phyloP scores from a whole-genome alignment of 2,329 filamentous ascomycete species.

The Gaeumannomyces tritici region DNA sequence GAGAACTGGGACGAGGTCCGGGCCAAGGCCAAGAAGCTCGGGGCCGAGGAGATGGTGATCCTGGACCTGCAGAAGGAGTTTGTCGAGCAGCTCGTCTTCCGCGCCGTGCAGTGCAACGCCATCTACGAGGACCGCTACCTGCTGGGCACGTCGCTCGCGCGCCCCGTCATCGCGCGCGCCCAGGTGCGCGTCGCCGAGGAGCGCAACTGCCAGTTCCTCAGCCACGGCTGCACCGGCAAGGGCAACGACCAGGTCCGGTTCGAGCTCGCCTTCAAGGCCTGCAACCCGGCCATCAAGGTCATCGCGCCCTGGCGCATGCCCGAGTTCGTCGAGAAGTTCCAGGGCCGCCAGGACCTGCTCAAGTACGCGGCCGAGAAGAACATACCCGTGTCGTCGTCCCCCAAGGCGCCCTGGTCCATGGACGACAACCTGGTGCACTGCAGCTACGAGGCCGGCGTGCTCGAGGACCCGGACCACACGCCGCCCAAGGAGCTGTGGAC shows the following conservation, averaged over 20 bases:
- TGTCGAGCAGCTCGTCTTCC: constrained; percentile 72
- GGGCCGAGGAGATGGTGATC: constrained; percentile 55
- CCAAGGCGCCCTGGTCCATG: constrained; percentile 60
- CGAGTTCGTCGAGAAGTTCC: constrained; percentile 61
- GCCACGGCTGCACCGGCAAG: constrained; percentile 51
- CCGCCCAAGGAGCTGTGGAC: constrained; percentile 77
- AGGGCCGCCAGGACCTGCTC: constrained; percentile 61
- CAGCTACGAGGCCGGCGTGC: constrained; percentile 68
- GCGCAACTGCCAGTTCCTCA: constrained; percentile 45
- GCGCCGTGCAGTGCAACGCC: constrained; percentile 65
- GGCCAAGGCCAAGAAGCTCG: constrained; percentile 51
- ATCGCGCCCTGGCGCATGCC: constrained; percentile 68
- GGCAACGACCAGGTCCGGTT: constrained; percentile 45
- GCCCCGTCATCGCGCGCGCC: constrained; percentile 59
- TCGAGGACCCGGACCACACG: constrained; percentile 55
- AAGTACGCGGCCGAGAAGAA: constrained; percentile 58
- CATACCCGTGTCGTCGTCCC: constrained; percentile 65
- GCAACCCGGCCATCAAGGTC: constrained; percentile 55
- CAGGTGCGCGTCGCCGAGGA: constrained; percentile 53
- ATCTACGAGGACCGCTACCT: constrained; percentile 52
- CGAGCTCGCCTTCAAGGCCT: constrained; percentile 34
- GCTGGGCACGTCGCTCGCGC: constrained; percentile 51
- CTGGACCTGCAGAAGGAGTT: constrained; percentile 65
- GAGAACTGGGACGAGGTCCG: constrained; percentile 67
- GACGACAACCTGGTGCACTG: constrained; percentile 62